These are phyloP conservation scores for Euphrasia arctica DNA, from an alignment of 305 asterid genomes.

Conservation along the genomic window DNA sequence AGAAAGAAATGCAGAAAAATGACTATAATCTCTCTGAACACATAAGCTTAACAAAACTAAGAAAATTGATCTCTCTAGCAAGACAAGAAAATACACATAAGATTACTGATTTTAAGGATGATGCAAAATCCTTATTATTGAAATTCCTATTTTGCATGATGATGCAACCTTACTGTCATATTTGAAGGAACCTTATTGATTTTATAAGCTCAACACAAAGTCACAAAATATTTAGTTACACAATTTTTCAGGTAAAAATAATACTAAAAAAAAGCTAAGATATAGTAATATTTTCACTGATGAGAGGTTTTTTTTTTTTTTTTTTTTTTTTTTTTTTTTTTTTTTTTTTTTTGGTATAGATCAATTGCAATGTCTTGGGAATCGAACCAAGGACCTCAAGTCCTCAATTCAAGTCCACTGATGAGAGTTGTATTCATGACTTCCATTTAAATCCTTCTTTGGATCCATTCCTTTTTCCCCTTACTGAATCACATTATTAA, in stretches of 20 bases:
- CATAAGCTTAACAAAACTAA: too few species aligned
- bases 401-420: too few species aligned
- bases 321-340: too few species aligned
- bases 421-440: conserved; percentile 2
- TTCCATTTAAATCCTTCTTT: not conserved
- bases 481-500: not conserved
- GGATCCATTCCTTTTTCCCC: conserved; percentile 7
- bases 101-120: too few species aligned
- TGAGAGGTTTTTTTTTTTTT: too few species aligned
- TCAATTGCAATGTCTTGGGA: too few species aligned
- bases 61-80: not conserved
- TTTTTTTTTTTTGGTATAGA: too few species aligned
- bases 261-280: not conserved
- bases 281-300: conserved; percentile 2
- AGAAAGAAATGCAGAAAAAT: too few species aligned
- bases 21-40: too few species aligned
- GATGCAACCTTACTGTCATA: not conserved
- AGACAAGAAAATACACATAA: not conserved
- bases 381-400: too few species aligned
- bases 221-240: conserved; percentile 3
- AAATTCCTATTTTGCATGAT: not conserved
- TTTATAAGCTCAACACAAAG: not conserved
- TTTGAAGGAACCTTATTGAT: not conserved
- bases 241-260: not conserved
- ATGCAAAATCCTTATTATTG: too few species aligned